Conservation (phyloP, 1,284 basidiomycete genomes). For the Moesziomyces globuligerus region DNA sequence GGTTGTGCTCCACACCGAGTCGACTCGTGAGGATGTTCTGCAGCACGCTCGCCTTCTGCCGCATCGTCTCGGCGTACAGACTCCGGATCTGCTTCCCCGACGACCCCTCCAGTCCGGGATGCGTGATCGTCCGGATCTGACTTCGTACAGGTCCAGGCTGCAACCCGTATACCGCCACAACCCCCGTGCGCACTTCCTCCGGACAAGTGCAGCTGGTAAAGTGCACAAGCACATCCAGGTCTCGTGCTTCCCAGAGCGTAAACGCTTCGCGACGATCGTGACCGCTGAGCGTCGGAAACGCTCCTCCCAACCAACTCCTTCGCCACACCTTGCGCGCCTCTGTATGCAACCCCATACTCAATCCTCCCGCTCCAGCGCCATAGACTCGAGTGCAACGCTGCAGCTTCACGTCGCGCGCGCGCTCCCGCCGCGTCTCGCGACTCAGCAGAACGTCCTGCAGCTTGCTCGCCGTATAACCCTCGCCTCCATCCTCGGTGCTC, state of each 20-base stretch:
- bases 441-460: slow-evolving; percentile 38
- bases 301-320: slow-evolving; percentile 1
- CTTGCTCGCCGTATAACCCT: slow-evolving; percentile 21
- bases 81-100: slow-evolving; percentile 17
- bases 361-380: not conserved
- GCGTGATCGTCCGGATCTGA: slow-evolving; percentile 21
- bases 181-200: slow-evolving; percentile 3
- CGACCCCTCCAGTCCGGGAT: slow-evolving; percentile 4
- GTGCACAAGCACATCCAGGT: slow-evolving; percentile 44
- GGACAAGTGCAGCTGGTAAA: slow-evolving; percentile 11
- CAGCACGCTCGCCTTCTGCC: slow-evolving; percentile 43
- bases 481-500: not conserved
- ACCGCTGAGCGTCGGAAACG: slow-evolving; percentile 21
- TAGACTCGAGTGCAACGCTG: not conserved
- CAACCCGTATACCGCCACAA: slow-evolving; percentile 37
- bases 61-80: slow-evolving; percentile 56
- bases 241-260: slow-evolving; percentile 30
- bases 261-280: slow-evolving; percentile 29
- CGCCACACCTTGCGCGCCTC: slow-evolving; percentile 37
- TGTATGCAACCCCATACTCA: slow-evolving; percentile 3
- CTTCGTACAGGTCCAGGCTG: slow-evolving; percentile 35
- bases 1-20: slow-evolving; percentile 30
- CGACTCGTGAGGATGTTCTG: slow-evolving; percentile 30
- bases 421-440: slow-evolving; percentile 8
- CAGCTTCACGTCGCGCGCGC: not conserved